Percentiles rank a stretch among this genome's conserved stretches.
Evolutionary conservation across 2,329 filamentous ascomycete species (phyloP).

Genomic region (Botrytis medusae): DNA sequence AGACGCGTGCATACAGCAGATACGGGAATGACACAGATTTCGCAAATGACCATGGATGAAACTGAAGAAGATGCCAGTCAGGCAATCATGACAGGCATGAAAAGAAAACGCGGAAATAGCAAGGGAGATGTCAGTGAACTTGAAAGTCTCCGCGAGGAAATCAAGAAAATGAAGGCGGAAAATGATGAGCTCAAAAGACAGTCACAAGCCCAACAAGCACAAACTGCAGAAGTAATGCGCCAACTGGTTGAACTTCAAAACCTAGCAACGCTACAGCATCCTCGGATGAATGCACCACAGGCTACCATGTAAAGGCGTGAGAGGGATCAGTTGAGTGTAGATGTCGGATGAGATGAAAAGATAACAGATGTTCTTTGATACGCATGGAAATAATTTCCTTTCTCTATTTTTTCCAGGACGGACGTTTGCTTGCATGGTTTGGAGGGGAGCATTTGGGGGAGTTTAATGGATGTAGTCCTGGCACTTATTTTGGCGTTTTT

Average conservation of each 20-base stretch:
- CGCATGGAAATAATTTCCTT: conserved; percentile 2
- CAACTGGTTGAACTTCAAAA: conserved; percentile 22
- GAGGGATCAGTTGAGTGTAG: neutral
- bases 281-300: conserved; percentile 21
- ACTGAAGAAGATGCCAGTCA: conserved; percentile 44
- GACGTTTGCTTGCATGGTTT: conserved; percentile 3
- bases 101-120: conserved; percentile 48
- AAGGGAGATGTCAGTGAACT: conserved; percentile 34
- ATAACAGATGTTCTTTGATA: conserved; percentile 2
- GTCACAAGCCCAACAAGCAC: conserved; percentile 17
- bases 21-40: conserved; percentile 41
- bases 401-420: neutral
- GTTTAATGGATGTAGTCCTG: conserved; percentile 16
- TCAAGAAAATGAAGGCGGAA: conserved; percentile 66
- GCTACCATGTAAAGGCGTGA: conserved; percentile 15
- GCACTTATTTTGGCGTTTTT: conserved; percentile 18
- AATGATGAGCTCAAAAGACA: conserved; percentile 51
- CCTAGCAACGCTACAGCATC: conserved; percentile 18
- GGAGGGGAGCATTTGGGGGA: conserved; percentile 20
- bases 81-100: conserved; percentile 46
- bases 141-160: conserved; percentile 55
- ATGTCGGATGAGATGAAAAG: neutral
- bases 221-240: conserved; percentile 23
- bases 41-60: conserved; percentile 43
- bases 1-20: conserved; percentile 78